Evolutionary conservation across 148 eudicot species (phyloP).

Genomic region (Rhododendron ovatum): DNA sequence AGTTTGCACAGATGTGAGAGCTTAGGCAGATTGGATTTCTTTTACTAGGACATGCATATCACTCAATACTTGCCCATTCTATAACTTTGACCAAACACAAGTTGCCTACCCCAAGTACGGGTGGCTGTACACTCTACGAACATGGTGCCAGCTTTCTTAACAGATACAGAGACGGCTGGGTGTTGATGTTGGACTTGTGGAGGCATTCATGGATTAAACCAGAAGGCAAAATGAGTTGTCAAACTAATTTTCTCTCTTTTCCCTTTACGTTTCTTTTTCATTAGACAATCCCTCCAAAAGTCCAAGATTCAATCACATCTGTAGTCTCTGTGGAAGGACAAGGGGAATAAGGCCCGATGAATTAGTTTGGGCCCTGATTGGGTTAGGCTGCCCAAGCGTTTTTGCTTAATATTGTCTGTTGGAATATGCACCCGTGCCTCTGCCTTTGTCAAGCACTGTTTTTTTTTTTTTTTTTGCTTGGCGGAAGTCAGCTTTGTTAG

Average conservation of each 20-base stretch:
- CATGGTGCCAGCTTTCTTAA: neutral
- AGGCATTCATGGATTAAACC: neutral
- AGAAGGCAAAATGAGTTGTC: neutral
- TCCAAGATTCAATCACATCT: neutral
- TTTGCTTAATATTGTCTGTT: neutral
- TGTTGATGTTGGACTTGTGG: neutral
- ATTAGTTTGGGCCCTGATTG: neutral
- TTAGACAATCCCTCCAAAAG: neutral
- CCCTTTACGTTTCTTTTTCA: neutral
- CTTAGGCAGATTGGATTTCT: neutral
- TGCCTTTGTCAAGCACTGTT: neutral
- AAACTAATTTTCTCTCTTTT: neutral
- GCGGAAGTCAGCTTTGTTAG: neutral
- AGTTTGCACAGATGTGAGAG: neutral
- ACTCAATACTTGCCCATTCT: neutral
- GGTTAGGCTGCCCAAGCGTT: neutral
- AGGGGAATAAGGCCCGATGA: neutral
- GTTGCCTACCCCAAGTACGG: neutral
- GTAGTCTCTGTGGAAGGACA: neutral
- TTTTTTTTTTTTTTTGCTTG: neutral
- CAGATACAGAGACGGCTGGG: neutral
- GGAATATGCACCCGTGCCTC: neutral
- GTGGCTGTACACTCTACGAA: neutral
- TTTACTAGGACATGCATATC: neutral
- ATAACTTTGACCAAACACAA: neutral